Evolutionary conservation across 2,329 filamentous ascomycete genomes (phyloP).

Genomic region (Scopulariopsis brevicaulis): DNA sequence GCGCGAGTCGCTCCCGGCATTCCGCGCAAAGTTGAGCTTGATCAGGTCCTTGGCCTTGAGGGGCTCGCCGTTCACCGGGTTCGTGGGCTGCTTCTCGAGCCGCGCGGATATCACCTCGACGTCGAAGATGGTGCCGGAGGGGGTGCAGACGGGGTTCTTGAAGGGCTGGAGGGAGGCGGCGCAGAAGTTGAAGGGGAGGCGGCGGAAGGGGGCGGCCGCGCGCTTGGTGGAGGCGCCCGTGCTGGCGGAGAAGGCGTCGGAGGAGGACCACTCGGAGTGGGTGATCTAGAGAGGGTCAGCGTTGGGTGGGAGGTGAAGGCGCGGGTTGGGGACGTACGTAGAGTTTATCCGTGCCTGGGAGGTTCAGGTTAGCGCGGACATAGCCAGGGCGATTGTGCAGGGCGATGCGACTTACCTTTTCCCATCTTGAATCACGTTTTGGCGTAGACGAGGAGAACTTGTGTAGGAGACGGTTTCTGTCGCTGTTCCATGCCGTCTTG

Average conservation of each 20-base stretch:
- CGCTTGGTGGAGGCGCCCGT: constrained; percentile 54
- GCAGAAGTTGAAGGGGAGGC: constrained; percentile 96
- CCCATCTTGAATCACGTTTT: constrained; percentile 6
- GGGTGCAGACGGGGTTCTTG: constrained; percentile 84
- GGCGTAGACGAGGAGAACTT: background rate
- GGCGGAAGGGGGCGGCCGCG: constrained; percentile 56
- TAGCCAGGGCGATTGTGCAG: background rate
- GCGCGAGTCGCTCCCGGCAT: constrained; percentile 54
- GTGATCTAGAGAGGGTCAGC: constrained; percentile 49
- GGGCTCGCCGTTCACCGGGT: constrained; percentile 74
- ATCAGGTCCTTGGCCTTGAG: constrained; percentile 76
- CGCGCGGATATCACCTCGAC: constrained; percentile 88
- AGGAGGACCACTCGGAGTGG: constrained; percentile 93
- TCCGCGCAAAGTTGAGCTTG: constrained; percentile 83
- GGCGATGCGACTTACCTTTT: constrained; percentile 7
- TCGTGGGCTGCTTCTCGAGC: constrained; percentile 88
- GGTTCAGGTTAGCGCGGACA: background rate
- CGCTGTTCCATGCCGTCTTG: background rate
- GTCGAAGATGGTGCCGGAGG: constrained; percentile 83
- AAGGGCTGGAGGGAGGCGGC: constrained; percentile 93
- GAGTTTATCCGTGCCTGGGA: constrained; percentile 29
- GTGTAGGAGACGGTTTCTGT: background rate
- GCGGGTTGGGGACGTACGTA: constrained; percentile 18
- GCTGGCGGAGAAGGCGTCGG: constrained; percentile 77
- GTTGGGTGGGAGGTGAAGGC: background rate